Evolutionary conservation across 2,329 filamentous ascomycete species (phyloP), one percentile per base, ranked within the genome.

Genomic region (Knoxdaviesia proteae): DNA sequence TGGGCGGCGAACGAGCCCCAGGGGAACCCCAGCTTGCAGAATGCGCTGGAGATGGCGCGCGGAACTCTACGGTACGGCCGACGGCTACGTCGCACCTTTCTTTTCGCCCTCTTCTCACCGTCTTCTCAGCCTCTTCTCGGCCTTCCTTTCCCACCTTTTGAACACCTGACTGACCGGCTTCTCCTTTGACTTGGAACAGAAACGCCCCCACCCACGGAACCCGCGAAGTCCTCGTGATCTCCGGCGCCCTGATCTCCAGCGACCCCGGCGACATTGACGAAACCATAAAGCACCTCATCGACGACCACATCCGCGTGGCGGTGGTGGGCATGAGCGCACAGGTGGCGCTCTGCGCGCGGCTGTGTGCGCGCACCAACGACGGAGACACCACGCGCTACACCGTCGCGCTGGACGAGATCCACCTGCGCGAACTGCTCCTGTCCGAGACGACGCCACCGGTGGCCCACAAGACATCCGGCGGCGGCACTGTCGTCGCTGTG

Each of bases 211-310:
- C 79, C 11, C 90, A 98, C 55, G 88, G 90, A 39, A 98, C 90
- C 1, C 69, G 90, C 49, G 90, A 98, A 59, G 78, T 94, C 6
- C 75, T 98, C 34, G 75, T 98, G 45, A 74, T 96, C 40, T 93
- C 90, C 55, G 90, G 90, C 36, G 88, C 88, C 7, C 69, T 98
- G 6, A 71, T 93, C 37, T 88, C 84, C 34, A 81, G 82, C 50
- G 90, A 98, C 54, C 90, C 90, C 0, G 86, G 87, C 46, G 90
- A 98, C 57, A 94, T 98, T 46, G 84, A 94, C 61, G 76, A 86
- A 50, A 96, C 88, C 0, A 84, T 96, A 54, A 65, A 68, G 41
- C 71, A 72, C 34, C 79, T 94, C 32, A 73, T 93, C 36, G 65
- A 69, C 49, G 86, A 96, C 59, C 77, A 79, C 45, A 86, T 98